Evolutionary conservation across 805 yeast genomes (phyloP), one percentile per base, ranked within the genome.

Genomic region (Kodamaea restingae): DNA sequence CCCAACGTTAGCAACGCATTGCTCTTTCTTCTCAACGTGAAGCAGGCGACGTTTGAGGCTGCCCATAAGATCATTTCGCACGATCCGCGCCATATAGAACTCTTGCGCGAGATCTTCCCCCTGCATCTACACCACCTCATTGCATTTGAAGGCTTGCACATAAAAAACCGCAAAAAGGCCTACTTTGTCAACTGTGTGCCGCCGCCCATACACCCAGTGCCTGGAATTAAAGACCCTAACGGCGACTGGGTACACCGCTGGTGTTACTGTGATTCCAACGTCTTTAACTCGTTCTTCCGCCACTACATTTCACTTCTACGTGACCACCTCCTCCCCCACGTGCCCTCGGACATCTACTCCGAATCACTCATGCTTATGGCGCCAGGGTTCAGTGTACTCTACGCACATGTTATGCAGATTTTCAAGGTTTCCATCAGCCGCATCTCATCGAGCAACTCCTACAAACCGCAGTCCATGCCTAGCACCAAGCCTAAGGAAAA

Each of bases 191-290:
- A 67, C 46, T 57, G 69, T 37, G 50, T 67, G 25, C 55, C 61
- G 3, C 67, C 72, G 5, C 74, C 74, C 0, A 50, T 51, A 31
- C 69, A 63, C 36, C 73, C 73, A 3, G 73, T 68, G 2, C 43
- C 48, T 22, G 80, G 81, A 6, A 75, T 78, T 33, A 52, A 65
- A 10, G 80, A 80, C 43, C 78, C 84, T 7, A 71, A 63, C 42
- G 85, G 83, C 4, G 51, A 67, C 18, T 80, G 87, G 87, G 81
- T 78, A 7, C 62, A 70, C 41, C 63, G 79, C 47, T 81, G 86
- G 86, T 66, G 72, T 39, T 62, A 70, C 36, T 60, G 72, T 41
- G 83, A 78, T 44, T 65, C 77, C 39, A 81, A 78, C 48, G 60
- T 80, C 2, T 80, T 80, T 56, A 69, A 72, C 43, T 75, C 84